Evolutionary conservation across 2,329 filamentous ascomycete genomes (phyloP).

Genomic region (Sporothrix globosa): DNA sequence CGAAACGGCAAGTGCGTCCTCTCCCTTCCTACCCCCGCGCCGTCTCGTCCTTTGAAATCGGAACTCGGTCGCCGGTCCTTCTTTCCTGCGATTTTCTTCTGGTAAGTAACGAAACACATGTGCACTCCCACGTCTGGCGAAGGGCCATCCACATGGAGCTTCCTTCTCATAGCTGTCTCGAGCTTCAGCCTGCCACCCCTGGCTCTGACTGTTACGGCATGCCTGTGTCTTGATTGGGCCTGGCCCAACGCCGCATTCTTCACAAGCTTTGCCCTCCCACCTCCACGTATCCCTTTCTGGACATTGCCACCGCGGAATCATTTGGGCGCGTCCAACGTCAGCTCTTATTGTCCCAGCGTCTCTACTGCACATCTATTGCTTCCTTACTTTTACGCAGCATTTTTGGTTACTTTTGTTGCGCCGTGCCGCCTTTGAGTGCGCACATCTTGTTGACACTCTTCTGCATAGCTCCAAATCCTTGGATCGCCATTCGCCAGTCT

Average conservation of each 20-base stretch:
- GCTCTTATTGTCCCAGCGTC: not conserved
- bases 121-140: not conserved
- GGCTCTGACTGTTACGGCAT: not conserved
- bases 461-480: constrained; percentile 5
- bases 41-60: constrained; percentile 11
- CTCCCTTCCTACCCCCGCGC: not conserved
- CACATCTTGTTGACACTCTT: not conserved
- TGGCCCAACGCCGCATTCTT: constrained; percentile 1
- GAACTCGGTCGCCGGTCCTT: constrained; percentile 4
- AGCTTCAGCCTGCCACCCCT: not conserved
- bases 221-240: not conserved
- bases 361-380: not conserved
- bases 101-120: not conserved
- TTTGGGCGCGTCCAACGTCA: not conserved
- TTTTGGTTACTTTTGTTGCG: constrained; percentile 2
- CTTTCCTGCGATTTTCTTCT: not conserved
- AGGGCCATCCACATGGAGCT: not conserved
- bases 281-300: constrained; percentile 19
- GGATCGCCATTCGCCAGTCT: not conserved
- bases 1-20: constrained; percentile 26
- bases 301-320: constrained; percentile 3
- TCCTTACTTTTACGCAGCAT: not conserved
- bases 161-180: not conserved
- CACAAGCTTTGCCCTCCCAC: not conserved
- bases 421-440: not conserved